Percentiles rank a stretch among this genome's conserved stretches.
These are phyloP conservation scores for Colletotrichum acutatum DNA, from an alignment of 2,329 filamentous ascomycete genomes.

Conservation along the genomic window DNA sequence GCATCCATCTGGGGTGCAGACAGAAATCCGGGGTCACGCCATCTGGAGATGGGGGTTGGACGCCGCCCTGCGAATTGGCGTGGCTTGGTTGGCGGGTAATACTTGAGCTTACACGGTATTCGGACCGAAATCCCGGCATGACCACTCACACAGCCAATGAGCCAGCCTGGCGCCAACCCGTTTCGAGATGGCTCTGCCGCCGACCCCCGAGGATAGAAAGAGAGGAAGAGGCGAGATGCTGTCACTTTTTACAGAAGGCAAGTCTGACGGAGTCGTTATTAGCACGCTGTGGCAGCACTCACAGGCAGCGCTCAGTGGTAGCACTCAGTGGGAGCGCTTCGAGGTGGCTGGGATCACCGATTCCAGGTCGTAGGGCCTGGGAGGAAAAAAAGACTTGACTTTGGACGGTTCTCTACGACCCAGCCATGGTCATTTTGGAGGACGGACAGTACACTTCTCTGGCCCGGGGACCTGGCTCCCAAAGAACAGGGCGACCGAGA, in stretches of 20 bases:
- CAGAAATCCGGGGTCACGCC: conserved; percentile 30
- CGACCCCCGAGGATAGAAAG: conserved; percentile 15
- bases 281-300: no score
- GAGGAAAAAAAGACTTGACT: neutral
- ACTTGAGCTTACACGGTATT: conserved; percentile 19
- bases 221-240: neutral
- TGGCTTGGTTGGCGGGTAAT: conserved; percentile 36
- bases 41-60: conserved; percentile 9
- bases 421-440: neutral
- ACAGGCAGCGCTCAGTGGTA: no score
- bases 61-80: conserved; percentile 13
- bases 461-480: neutral
- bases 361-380: neutral
- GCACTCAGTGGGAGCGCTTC: no score
- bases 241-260: conserved; percentile 9
- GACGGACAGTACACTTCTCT: neutral
- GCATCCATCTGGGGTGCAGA: conserved; percentile 32
- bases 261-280: neutral
- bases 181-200: conserved; percentile 19
- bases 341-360: no score
- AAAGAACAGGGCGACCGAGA: neutral
- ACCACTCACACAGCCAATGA: conserved; percentile 21
- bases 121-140: conserved; percentile 33
- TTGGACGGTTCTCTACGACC: neutral
- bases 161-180: conserved; percentile 19